Percentiles rank a stretch among this genome's conserved stretches.
These are phyloP conservation scores for Solanum ossicruentum DNA, from an alignment of 257 asterid genomes.

Conservation along the genomic window DNA sequence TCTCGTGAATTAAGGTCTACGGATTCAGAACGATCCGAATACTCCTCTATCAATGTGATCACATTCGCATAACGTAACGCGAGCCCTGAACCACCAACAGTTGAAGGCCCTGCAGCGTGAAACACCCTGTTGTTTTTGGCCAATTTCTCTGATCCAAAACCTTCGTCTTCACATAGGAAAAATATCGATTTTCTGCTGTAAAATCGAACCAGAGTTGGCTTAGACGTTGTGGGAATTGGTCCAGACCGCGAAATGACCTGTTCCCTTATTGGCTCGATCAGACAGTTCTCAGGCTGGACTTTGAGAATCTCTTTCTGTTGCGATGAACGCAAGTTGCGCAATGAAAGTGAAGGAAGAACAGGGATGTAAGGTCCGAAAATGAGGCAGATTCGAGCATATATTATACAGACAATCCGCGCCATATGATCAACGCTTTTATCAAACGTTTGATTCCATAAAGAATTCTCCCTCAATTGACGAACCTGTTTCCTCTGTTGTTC, in stretches of 20 bases:
- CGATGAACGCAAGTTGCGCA: background rate
- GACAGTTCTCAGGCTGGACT: background rate
- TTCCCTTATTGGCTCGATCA: conserved; percentile 10
- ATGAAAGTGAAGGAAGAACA: conserved; percentile 1
- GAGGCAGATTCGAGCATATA: conserved; percentile 31
- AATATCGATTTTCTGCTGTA: conserved; percentile 31
- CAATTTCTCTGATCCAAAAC: background rate
- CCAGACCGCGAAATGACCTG: conserved; percentile 35
- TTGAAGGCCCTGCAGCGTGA: conserved; percentile 52
- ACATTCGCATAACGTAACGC: conserved; percentile 62
- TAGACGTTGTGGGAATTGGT: conserved; percentile 20
- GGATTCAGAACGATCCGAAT: conserved; percentile 18
- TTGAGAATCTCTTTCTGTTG: conserved; percentile 1
- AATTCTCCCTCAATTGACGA: conserved; percentile 29
- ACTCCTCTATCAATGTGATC: conserved; percentile 41
- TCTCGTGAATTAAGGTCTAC: conserved; percentile 28
- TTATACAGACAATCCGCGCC: conserved; percentile 41
- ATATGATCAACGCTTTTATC: conserved; percentile 45
- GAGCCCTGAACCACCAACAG: conserved; percentile 75
- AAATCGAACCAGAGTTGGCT: conserved; percentile 41
- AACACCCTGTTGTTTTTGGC: conserved; percentile 23
- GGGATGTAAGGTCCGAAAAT: conserved; percentile 35
- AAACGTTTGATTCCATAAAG: conserved; percentile 53
- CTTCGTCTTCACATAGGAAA: conserved; percentile 10
- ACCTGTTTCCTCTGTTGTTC: conserved; percentile 53